Base-by-base conservation (phyloP, 2,329 filamentous ascomycete species). In the Nigrospora osmanthi region DNA sequence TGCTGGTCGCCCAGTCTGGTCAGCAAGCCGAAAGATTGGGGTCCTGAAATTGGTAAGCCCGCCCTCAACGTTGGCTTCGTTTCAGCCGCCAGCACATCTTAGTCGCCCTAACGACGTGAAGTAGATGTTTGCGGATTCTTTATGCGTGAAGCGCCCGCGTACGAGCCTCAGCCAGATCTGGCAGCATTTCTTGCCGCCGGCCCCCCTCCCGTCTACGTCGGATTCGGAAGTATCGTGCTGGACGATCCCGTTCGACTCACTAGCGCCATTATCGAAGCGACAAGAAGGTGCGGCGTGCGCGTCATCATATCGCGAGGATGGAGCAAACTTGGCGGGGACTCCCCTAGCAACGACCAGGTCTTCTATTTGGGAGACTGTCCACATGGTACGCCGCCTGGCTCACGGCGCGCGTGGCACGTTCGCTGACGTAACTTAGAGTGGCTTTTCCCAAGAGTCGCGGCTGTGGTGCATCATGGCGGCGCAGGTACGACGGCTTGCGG, bases 1-100 rank as follows among this genome's bases (percentile, higher is more conserved):
- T 90, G 88, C 63, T 95, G 89, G 88, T 90, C 87, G 0, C 85
- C 87, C 0, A 78, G 85, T 1, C 67, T 93, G 40, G 86, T 89
- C n/a, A 79, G 83, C 0, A 89, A 89, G 54, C 86, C 87, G 0
- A 75, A 75, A 33, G 87, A 93, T 59, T 93, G 87, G 87, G 77
- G 74, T 0, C 64, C 71, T 5, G 73, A 88, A 46, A 84, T 91
- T 40, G 79, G 80, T 45, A 78, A 38, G 9, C 13, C 6, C 17
- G 33, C 16, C 13, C 6, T 19, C 7, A 10, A 30, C 3, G n/a
- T 23, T 17, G 17, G 17, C 31, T 43, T 36, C 12, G 37, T 13
- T 32, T 13, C 11, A 17, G 9, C 23, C 30, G 17, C 23, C 7
- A 28, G 23, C 4, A 10, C 4, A 6, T 33, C 15, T 15, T 34